phyloP scores from a whole-genome alignment of 2,329 filamentous ascomycete genomes.

The Alternaria triticina region DNA sequence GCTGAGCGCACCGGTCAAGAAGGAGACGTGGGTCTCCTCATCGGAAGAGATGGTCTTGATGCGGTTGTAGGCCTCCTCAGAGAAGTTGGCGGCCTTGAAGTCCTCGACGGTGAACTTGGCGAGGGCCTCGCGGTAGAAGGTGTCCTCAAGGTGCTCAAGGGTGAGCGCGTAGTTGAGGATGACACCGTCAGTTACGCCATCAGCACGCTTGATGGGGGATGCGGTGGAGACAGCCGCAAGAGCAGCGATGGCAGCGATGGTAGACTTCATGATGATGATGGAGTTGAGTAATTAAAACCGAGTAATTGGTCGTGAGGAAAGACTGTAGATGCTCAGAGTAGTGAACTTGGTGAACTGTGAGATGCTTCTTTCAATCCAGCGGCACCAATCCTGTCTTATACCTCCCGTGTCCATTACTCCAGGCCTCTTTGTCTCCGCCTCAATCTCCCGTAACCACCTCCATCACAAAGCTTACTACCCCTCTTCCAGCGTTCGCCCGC shows the following conservation, averaged over 20 bases:
- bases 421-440: not conserved
- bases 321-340: not conserved
- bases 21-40: slow-evolving; percentile 64
- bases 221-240: slow-evolving; percentile 19
- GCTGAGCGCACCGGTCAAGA: slow-evolving; percentile 56
- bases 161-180: slow-evolving; percentile 55
- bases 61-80: slow-evolving; percentile 63
- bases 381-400: not conserved
- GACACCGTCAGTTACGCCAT: slow-evolving; percentile 28
- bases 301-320: not conserved
- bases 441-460: not conserved
- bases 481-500: not conserved
- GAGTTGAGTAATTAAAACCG: not conserved
- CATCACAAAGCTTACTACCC: not conserved
- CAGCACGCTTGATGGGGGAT: slow-evolving; percentile 35
- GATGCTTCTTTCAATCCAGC: not conserved
- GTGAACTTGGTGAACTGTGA: not conserved
- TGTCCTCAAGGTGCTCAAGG: slow-evolving; percentile 60
- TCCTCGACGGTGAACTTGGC: slow-evolving; percentile 57
- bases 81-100: slow-evolving; percentile 37
- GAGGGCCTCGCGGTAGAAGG: slow-evolving; percentile 68
- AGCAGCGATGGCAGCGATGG: slow-evolving; percentile 14
- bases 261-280: slow-evolving; percentile 23
- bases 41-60: slow-evolving; percentile 63
- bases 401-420: not conserved